Conservation (phyloP, 2,329 filamentous ascomycete species). For the Remersonia thermophila region DNA sequence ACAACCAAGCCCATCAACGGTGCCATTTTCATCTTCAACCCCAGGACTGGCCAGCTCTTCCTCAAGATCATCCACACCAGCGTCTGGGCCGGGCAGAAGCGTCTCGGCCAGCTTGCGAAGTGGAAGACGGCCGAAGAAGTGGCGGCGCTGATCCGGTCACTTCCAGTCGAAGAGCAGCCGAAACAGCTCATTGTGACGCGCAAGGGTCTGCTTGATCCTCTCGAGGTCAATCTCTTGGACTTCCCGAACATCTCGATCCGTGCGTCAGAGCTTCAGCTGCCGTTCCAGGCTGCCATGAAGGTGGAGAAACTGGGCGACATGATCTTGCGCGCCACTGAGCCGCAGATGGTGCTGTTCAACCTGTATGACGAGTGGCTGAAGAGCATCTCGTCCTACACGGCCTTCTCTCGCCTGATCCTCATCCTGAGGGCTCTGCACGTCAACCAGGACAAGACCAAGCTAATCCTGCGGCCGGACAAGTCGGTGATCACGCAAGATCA, state of each 20-base stretch:
- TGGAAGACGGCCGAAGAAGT: slow-evolving; percentile 99
- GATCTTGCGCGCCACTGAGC: slow-evolving; percentile 93
- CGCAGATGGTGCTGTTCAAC: slow-evolving; percentile 99
- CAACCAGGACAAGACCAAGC: slow-evolving; percentile 96
- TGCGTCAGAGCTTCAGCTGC: slow-evolving; percentile 88
- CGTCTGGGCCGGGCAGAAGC: slow-evolving; percentile 98
- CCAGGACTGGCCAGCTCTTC: slow-evolving; percentile 94
- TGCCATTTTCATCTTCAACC: slow-evolving; percentile 99
- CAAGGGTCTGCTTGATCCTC: slow-evolving; percentile 90
- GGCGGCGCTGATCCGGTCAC: slow-evolving; percentile 83
- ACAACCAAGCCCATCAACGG: slow-evolving; percentile 99
- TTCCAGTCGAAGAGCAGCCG: slow-evolving; percentile 95
- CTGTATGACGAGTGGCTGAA: slow-evolving; percentile 98
- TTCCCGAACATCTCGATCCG: slow-evolving; percentile 99
- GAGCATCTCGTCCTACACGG: slow-evolving; percentile 95
- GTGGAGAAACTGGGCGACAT: slow-evolving; percentile 98
- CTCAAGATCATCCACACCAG: slow-evolving; percentile 99
- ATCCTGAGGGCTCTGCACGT: slow-evolving; percentile 93
- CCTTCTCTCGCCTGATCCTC: slow-evolving; percentile 87
- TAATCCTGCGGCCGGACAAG: slow-evolving; percentile 90
- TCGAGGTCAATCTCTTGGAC: slow-evolving; percentile 93
- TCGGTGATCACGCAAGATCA: slow-evolving; percentile 96
- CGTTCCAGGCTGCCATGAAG: slow-evolving; percentile 99
- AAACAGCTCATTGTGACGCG: slow-evolving; percentile 97
- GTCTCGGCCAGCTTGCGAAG: slow-evolving; percentile 93